A percentile compares a stretch with the other conserved stretches of the same genome.
phyloP scores from a whole-genome alignment of 2,329 filamentous ascomycete species.

The Colletotrichum lupini region DNA sequence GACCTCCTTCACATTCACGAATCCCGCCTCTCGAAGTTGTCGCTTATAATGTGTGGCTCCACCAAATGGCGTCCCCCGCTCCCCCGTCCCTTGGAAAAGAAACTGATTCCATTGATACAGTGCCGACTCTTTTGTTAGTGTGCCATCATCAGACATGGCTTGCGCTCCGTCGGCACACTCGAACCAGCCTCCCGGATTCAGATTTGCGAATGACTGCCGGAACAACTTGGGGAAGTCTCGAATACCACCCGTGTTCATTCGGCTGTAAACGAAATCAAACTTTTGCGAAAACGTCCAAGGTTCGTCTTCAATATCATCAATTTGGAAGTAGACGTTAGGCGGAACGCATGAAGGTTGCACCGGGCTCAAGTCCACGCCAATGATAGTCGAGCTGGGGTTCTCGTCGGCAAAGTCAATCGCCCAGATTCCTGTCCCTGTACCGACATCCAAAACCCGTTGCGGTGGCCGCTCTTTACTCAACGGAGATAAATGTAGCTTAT shows the following conservation, averaged over 20 bases:
- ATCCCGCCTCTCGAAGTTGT: constrained; percentile 58
- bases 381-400: constrained; percentile 57
- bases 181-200: constrained; percentile 56
- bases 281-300: constrained; percentile 49
- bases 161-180: constrained; percentile 56
- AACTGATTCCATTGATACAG: constrained; percentile 11
- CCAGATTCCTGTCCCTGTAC: constrained; percentile 60
- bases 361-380: constrained; percentile 67
- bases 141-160: constrained; percentile 55
- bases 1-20: constrained; percentile 58
- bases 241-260: constrained; percentile 38
- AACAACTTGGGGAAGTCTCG: constrained; percentile 39
- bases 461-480: constrained; percentile 38
- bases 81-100: constrained; percentile 2
- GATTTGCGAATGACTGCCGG: constrained; percentile 36
- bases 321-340: constrained; percentile 70
- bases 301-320: constrained; percentile 56
- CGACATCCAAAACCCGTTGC: constrained; percentile 54
- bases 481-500: constrained; percentile 44
- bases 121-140: constrained; percentile 39
- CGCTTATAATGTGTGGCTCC: constrained; percentile 45
- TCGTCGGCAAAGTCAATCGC: constrained; percentile 58
- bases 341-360: constrained; percentile 68
- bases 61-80: constrained; percentile 45
- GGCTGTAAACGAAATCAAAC: constrained; percentile 42